These are phyloP conservation scores for Xylaria multiplex DNA, from an alignment of 2,329 filamentous ascomycete species.

Conservation along the genomic window DNA sequence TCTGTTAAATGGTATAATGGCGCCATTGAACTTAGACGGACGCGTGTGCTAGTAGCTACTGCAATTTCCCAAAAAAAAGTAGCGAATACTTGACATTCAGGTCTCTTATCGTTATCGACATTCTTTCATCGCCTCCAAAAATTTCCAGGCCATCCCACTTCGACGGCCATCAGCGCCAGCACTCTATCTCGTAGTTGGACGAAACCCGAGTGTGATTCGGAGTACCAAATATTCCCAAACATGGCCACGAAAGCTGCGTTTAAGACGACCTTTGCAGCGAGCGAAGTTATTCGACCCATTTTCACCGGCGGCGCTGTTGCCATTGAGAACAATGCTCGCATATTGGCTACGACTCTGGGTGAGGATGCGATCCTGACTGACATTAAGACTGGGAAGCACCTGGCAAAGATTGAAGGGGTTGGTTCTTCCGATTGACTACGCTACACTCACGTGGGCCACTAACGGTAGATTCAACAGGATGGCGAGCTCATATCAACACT, in stretches of 20 bases:
- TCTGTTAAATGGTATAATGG: background rate
- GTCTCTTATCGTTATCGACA: slow-evolving; percentile 42
- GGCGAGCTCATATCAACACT: slow-evolving; percentile 82
- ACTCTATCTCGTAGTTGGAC: slow-evolving; percentile 15
- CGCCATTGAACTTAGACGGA: background rate
- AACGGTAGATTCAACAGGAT: slow-evolving; percentile 62
- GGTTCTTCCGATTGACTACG: slow-evolving; percentile 34
- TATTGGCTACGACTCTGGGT: slow-evolving; percentile 88
- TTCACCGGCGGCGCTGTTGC: slow-evolving; percentile 91
- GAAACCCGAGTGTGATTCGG: slow-evolving; percentile 17
- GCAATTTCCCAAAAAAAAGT: background rate
- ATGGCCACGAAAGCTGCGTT: slow-evolving; percentile 72
- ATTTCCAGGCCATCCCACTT: slow-evolving; percentile 38
- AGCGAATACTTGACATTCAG: slow-evolving; percentile 6
- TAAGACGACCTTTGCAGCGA: slow-evolving; percentile 90
- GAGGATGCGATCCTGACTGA: slow-evolving; percentile 92
- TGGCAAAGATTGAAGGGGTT: slow-evolving; percentile 89
- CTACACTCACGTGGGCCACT: slow-evolving; percentile 11
- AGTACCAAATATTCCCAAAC: slow-evolving; percentile 40
- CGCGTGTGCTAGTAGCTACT: background rate
- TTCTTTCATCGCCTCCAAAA: slow-evolving; percentile 37
- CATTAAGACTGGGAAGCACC: slow-evolving; percentile 80
- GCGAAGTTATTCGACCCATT: slow-evolving; percentile 86
- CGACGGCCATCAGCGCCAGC: slow-evolving; percentile 19
- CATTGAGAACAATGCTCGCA: slow-evolving; percentile 80